Evolutionary conservation across 2,329 filamentous ascomycete species (phyloP).

Genomic region (Ophiostoma ips): DNA sequence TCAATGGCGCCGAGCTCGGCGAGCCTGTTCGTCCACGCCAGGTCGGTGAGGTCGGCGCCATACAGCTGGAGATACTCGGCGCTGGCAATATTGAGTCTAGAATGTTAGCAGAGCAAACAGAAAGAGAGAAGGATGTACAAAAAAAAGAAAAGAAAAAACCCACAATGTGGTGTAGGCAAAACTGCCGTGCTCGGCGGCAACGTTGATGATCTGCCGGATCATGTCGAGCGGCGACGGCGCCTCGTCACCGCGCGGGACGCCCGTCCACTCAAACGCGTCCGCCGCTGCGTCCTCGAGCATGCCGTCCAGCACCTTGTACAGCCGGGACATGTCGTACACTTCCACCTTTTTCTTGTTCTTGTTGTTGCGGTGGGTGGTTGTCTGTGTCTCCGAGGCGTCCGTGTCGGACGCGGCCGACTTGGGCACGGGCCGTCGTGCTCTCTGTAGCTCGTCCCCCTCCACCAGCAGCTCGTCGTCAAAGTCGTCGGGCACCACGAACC

Average conservation of each 20-base stretch:
- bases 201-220: constrained; percentile 4
- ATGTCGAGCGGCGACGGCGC: constrained; percentile 4
- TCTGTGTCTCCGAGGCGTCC: neutral
- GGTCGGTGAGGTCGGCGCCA: constrained; percentile 5
- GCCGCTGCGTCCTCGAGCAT: neutral
- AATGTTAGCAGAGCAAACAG: neutral
- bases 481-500: constrained; percentile 25
- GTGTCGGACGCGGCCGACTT: neutral
- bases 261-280: neutral
- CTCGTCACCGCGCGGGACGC: neutral
- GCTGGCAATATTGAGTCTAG: constrained; percentile 9
- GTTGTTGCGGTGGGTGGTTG: neutral
- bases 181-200: neutral
- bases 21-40: constrained; percentile 6
- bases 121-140: neutral
- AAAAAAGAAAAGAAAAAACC: too few relatives aligned
- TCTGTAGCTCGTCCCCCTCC: neutral
- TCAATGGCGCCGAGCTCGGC: neutral
- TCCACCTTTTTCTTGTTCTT: neutral
- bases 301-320: neutral
- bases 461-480: constrained; percentile 20
- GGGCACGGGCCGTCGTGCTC: neutral
- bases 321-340: constrained; percentile 5
- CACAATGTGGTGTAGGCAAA: constrained; percentile 12
- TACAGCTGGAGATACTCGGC: constrained; percentile 2